Base-by-base conservation (phyloP, 352 stramenopile genomes). In the Pythium insidiosum region DNA sequence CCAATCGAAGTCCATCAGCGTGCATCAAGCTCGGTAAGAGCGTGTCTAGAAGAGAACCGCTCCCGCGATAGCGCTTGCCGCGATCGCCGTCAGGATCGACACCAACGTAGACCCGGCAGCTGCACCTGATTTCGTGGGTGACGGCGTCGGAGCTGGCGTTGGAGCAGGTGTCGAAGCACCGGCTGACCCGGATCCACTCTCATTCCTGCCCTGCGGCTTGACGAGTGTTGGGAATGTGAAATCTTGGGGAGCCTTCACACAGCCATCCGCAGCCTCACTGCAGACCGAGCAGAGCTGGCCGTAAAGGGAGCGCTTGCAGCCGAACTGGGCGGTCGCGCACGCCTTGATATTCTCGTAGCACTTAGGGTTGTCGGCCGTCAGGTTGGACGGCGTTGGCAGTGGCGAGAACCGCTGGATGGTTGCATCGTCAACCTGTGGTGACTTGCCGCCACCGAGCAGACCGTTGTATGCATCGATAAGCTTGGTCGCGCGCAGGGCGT, bases 321-420 rank as follows among this genome's bases (percentile, higher is more conserved):
- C 74, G 38, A 66, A 61, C 21, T 48, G 16, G 7, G 63, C 65
- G n/a, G 57, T 61, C n/a, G 47, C 56, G 38, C 75, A 88, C 35
- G 43, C 49, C 25, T 69, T 64, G 16, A 76, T 52, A 44, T 84
- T 90, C 28, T 66, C 36, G 50, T 84, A 90, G 52, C 75, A 88
- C 47, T 60, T 42, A 2, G 73, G 75, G 46, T 90, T 88, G 11
- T 45, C 45, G 1, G 45, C 50, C 1, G 59, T 56, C 28, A 90
- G 66, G 16, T 63, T 41, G 0, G 47, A 49, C 24, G 75, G 37
- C 0, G 53, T 73, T 23, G 73, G 69, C 11, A 90, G 59, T 10
- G 59, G n/a, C 34, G 65, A 43, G 50, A 88, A 79, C 39, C 66
- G 36, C 19, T 48, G 60, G 31, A 66, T 36, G 25, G 61, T 51